A percentile compares a stretch with the other conserved stretches of the same genome.
Conservation (phyloP, 768 basidiomycete species). For the Boletus sensibilis region DNA sequence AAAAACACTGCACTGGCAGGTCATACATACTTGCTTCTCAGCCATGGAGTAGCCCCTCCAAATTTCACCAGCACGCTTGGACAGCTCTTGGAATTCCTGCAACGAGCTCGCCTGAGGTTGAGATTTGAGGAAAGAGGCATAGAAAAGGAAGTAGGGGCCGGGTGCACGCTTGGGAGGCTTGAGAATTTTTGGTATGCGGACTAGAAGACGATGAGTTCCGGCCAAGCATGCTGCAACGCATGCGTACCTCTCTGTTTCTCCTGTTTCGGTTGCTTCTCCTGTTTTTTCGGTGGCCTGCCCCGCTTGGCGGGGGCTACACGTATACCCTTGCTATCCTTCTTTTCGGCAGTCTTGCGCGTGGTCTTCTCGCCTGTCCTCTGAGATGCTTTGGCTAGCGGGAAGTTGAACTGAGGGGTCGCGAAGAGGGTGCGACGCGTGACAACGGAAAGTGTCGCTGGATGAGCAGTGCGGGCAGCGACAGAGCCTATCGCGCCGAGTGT, state of each 20-base stretch:
- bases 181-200: constrained; percentile 12
- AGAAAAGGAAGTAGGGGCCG: constrained; percentile 28
- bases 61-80: constrained; percentile 21
- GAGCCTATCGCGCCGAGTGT: not conserved
- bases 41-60: constrained; percentile 35
- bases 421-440: constrained; percentile 28
- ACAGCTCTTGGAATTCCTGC: not conserved
- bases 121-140: constrained; percentile 11
- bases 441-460: not conserved
- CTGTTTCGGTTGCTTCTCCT: not conserved
- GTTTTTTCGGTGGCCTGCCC: constrained; percentile 1
- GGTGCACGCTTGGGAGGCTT: constrained; percentile 31
- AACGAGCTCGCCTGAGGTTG: not conserved
- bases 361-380: not conserved
- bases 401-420: constrained; percentile 19
- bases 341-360: constrained; percentile 2
- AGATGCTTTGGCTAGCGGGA: constrained; percentile 5
- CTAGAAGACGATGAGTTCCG: constrained; percentile 13
- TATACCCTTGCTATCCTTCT: not conserved
- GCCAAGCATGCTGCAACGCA: not conserved
- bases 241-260: constrained; percentile 17
- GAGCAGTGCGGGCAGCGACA: not conserved
- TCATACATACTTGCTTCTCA: constrained; percentile 36
- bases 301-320: constrained; percentile 6
- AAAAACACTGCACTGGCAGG: not conserved